These are phyloP conservation scores for Sistotremastrum niveocremeum DNA, from an alignment of 768 basidiomycete genomes.

Conservation along the genomic window DNA sequence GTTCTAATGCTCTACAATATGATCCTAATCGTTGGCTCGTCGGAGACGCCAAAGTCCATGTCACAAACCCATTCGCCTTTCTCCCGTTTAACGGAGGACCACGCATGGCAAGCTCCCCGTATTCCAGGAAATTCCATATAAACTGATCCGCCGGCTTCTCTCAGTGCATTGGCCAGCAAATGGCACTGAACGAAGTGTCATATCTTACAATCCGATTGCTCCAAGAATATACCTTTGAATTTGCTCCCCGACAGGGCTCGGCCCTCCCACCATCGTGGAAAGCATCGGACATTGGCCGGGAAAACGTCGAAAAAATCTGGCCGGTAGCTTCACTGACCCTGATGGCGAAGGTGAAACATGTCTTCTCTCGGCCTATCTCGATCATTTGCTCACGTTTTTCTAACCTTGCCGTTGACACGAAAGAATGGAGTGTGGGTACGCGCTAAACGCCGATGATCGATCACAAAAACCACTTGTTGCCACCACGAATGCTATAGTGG, in stretches of 20 bases:
- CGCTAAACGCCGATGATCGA: background rate
- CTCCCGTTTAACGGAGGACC: conserved; percentile 17
- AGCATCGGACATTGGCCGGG: conserved; percentile 1
- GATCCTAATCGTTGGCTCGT: conserved; percentile 22
- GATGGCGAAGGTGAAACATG: conserved; percentile 6
- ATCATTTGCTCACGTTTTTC: background rate
- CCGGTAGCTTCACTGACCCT: conserved; percentile 10
- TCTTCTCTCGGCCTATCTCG: background rate
- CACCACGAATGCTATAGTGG: too few species aligned
- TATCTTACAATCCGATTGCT: conserved; percentile 13
- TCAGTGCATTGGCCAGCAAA: conserved; percentile 10
- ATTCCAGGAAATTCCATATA: background rate
- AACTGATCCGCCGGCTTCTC: background rate
- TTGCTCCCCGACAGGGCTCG: conserved; percentile 7
- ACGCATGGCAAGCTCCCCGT: conserved; percentile 8
- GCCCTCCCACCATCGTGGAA: conserved; percentile 7
- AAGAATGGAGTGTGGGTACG: conserved; percentile 10
- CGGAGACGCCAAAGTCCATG: conserved; percentile 1
- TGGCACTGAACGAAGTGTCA: conserved; percentile 14
- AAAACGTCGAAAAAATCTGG: conserved; percentile 9
- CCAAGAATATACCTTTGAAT: conserved; percentile 7
- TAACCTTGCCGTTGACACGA: background rate
- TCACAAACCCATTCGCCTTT: conserved; percentile 11
- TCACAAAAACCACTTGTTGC: too few species aligned
- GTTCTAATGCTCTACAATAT: conserved; percentile 19